phyloP scores from a whole-genome alignment of 208 protist genomes.

The Perkinsela sp. region DNA sequence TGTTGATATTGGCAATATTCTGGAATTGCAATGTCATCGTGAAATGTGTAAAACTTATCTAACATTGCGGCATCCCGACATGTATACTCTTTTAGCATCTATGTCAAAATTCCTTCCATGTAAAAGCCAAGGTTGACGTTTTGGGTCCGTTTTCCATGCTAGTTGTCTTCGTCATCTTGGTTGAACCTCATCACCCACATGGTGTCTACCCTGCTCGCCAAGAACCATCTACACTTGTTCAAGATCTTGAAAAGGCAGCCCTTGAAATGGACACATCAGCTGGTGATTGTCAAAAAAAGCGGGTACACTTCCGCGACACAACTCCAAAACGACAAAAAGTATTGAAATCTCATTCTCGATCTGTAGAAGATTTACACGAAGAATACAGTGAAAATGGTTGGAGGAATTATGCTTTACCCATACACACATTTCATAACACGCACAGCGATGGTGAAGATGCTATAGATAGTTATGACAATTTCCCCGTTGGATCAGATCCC shows the following conservation, averaged over 20 bases:
- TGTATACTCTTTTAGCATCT: background rate
- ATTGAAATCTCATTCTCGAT: background rate
- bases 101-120: background rate
- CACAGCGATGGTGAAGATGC: background rate
- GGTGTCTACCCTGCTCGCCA: background rate
- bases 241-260: background rate
- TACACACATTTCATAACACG: background rate
- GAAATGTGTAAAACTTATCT: too few relatives aligned
- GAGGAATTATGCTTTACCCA: background rate
- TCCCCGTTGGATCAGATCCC: background rate
- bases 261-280: background rate
- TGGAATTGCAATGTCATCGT: too few relatives aligned
- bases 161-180: background rate
- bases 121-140: background rate
- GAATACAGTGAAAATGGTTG: background rate
- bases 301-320: background rate
- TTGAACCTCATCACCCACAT: background rate
- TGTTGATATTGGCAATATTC: too few relatives aligned
- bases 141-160: background rate
- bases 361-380: background rate
- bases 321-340: background rate
- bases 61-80: background rate
- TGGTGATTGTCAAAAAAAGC: background rate
- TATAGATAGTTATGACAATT: background rate
- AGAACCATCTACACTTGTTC: background rate